Base-by-base conservation (phyloP, 2,329 filamentous ascomycete genomes). In the Fusarium illudens region DNA sequence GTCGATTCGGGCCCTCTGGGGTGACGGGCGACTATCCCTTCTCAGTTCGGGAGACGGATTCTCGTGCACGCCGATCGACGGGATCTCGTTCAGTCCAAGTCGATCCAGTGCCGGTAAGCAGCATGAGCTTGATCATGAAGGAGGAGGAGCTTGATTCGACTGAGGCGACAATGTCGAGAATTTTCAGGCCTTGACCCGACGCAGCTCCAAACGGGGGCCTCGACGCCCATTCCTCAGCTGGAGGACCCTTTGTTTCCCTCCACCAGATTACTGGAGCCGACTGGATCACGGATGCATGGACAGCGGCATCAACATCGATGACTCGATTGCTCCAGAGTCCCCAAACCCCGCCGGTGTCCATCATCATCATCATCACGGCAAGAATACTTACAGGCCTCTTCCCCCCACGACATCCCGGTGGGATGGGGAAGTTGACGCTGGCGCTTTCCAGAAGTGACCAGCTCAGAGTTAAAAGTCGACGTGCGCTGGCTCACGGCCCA, bases 1-100 rank as follows among this genome's bases (percentile, higher is more conserved):
- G 61, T 71, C 61, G 51, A 62, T 68, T 73, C 60, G 71, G 71
- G 46, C 69, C 67, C 62, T 59, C 69, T 65, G 63, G 64, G 58
- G 65, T 64, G 54, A 58, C 58, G 54, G 54, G 49, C 25, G 67
- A 61, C 61, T 62, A 73, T 72, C 71, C 58, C 63, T 67, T 61
- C 71, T 73, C 44, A 49, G 56, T 73, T 57, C 60, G 64, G 62
- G 36, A 49, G 66, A 68, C 42, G 61, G 62, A 56, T 69, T 65
- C 51, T 65, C 58, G 58, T 63, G 48, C 51, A 60, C 59, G 68
- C 60, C 63, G 69, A 71, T 73, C 71, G 69, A 71, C 70, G 67
- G 68, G 61, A 73, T 71, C 67, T 73, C 25, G 33, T 71, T 63
- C 60, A 62, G 59, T 55, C 67, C 58, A 59, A 49, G 66, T 64